Evolutionary conservation across 73 alveolate species (phyloP).

Genomic region (Paraurostyla sp.): DNA sequence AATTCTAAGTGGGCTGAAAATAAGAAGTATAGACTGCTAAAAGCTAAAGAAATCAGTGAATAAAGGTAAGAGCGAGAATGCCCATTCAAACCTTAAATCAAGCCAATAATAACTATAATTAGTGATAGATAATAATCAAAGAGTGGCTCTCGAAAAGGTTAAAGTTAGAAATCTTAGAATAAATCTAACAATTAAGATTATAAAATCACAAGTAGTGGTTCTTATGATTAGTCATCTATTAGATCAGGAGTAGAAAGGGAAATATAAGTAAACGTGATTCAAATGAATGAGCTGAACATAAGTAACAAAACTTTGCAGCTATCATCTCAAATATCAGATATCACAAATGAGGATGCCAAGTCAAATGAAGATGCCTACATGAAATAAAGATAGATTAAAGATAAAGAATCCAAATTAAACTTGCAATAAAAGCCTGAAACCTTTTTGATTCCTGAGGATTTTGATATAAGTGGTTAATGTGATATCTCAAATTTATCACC

Average conservation of each 20-base stretch:
- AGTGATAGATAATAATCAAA: no score
- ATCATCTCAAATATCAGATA: no score
- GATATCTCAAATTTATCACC: constrained; percentile 25
- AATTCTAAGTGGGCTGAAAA: constrained; percentile 14
- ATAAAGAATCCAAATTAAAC: no score
- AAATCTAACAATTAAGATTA: background rate
- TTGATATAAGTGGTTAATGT: constrained; percentile 20
- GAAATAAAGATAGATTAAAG: no score
- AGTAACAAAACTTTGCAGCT: no score
- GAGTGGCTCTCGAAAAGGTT: background rate
- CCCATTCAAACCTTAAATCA: constrained; percentile 25
- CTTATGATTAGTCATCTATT: no score
- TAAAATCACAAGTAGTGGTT: no score
- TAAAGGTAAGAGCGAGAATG: background rate
- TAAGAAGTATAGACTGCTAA: constrained; percentile 3
- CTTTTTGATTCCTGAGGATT: background rate
- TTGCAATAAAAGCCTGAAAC: no score
- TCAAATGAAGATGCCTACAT: no score
- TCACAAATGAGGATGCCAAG: no score
- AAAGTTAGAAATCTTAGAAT: background rate
- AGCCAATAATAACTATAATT: no score
- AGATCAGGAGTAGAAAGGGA: background rate
- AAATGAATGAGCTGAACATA: background rate
- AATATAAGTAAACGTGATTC: background rate
- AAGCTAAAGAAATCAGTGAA: background rate